Evolutionary conservation across 805 yeast genomes (phyloP), one percentile per base, ranked within the genome.

Genomic region (Candida krabiensis): DNA sequence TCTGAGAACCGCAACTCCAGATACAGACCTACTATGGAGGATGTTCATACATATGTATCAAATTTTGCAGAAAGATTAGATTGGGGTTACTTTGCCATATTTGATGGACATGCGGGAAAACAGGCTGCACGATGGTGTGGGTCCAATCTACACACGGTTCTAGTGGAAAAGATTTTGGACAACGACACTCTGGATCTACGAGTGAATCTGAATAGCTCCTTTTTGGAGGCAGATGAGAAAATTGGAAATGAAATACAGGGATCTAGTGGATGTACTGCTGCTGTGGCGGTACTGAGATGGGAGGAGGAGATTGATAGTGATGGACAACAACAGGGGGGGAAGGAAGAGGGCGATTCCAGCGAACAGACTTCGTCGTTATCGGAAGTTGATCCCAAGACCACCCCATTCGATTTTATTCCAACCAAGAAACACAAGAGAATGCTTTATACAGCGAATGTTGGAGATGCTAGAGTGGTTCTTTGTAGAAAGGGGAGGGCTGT

Each of bases 71-170:
- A 87, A 50, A 62, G 88, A 40, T 67, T 84, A 21, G 96, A 89
- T 59, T 85, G 96, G 84, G 98, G 96, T 2, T 91, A 86, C 58
- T 89, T 91, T 73, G 98, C 95, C 13, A 75, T 91, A 1, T 91
- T 89, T 63, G 99, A 91, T 63, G 99, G 99, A 9, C 99, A 91
- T 64, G 98, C 98, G 2, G 99, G 99, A 16, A 80, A 80, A 38
- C 87, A 80, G 49, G 83, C 95, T 7, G 95, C 99, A 2, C 78
- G 91, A 53, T 90, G 96, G 95, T 89, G 97, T 66, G 95, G 96
- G 0, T 80, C 86, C 46, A 80, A 85, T 52, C 61, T 91, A 40
- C 97, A 91, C 58, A 67, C 79, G 17, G 63, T 84, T 21, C 58
- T 86, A 30, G 88, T 82, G 49, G 73, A 73, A 37, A 74, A 71